A percentile compares a stretch with the other conserved stretches of the same genome.
phyloP scores from a whole-genome alignment of 257 asterid species.

The Primulina tabacum region DNA sequence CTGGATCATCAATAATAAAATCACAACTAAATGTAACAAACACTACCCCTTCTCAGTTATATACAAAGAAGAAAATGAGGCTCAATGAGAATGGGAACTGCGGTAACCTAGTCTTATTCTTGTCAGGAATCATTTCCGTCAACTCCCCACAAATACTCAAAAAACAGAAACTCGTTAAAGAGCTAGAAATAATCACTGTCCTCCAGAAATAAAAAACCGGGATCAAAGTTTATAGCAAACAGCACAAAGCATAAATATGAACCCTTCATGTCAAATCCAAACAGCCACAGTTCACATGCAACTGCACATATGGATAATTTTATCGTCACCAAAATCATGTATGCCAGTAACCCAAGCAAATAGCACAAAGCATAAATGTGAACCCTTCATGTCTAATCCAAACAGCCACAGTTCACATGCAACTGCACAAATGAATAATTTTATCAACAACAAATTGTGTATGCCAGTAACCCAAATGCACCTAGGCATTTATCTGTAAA shows the following conservation, averaged over 20 bases:
- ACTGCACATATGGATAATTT: no score
- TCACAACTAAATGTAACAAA: neutral
- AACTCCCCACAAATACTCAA: neutral
- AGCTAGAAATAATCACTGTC: neutral
- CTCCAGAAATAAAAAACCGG: neutral
- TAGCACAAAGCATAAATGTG: neutral
- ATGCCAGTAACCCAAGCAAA: neutral
- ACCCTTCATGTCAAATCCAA: no score
- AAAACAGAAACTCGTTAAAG: neutral
- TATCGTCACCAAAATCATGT: neutral
- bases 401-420: neutral
- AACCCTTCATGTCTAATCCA: neutral
- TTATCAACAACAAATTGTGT: slow-evolving; percentile 5
- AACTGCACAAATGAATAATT: neutral
- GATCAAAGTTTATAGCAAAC: neutral
- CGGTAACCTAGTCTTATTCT: neutral
- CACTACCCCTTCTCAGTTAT: neutral
- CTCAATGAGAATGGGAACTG: neutral
- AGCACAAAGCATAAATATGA: no score
- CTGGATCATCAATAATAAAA: neutral
- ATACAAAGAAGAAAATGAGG: neutral
- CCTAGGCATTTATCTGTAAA: neutral
- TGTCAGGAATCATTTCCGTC: neutral
- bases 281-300: no score
- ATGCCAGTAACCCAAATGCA: neutral